A percentile compares a stretch with the other conserved stretches of the same genome.
Conservation (phyloP, 1,284 basidiomycete species). For the Fomitopsis palustris region DNA sequence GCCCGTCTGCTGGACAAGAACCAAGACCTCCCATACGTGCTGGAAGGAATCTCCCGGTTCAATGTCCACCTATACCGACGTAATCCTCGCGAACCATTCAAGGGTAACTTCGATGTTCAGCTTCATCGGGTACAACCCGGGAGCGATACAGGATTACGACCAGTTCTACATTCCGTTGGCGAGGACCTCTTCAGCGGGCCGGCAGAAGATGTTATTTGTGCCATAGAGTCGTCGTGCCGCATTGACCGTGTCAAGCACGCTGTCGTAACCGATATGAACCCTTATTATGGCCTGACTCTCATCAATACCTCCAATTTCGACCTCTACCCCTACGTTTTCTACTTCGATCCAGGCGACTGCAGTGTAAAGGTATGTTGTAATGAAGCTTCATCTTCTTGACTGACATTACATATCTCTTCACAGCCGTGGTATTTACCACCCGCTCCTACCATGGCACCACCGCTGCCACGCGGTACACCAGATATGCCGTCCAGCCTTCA, state of each 20-base stretch:
- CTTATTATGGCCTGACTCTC: neutral
- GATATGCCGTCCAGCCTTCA: neutral
- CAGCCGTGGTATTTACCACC: constrained; percentile 8
- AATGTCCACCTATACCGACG: neutral
- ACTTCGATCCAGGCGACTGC: neutral
- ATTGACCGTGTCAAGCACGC: no score
- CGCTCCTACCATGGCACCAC: neutral
- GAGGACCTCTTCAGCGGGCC: neutral
- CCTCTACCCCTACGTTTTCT: neutral
- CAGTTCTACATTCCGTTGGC: neutral
- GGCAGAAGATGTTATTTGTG: neutral
- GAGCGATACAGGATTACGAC: neutral
- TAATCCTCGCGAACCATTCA: neutral
- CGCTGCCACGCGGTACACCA: neutral
- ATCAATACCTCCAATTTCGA: neutral
- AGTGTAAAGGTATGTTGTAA: neutral
- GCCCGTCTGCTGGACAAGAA: no score
- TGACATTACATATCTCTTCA: no score
- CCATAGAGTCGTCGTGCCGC: no score
- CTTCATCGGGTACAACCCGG: neutral
- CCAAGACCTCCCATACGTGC: neutral
- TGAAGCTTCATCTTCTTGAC: no score
- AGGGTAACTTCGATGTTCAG: neutral
- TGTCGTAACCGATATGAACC: neutral
- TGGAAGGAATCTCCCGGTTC: neutral